These are phyloP conservation scores for Adiantum capillusveneris DNA, from an alignment of 75 land plant species.

Conservation along the genomic window DNA sequence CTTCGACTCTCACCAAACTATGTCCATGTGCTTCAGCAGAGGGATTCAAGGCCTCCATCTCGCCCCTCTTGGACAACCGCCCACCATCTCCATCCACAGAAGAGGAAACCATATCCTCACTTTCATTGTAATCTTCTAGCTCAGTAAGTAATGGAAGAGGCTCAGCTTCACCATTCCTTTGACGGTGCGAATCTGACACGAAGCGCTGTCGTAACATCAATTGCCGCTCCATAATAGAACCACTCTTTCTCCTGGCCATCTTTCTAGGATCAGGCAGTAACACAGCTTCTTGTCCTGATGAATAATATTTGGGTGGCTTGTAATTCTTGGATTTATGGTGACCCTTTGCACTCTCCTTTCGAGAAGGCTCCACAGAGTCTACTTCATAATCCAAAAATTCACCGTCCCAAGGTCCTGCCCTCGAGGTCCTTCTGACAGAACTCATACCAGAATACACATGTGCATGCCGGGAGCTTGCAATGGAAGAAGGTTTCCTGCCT, in stretches of 20 bases:
- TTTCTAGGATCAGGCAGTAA: neutral
- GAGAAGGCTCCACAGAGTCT: neutral
- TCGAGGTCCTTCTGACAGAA: neutral
- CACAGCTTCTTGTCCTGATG: neutral
- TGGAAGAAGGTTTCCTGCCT: neutral
- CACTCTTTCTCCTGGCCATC: neutral
- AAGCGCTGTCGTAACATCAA: neutral
- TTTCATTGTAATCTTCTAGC: conserved; percentile 1
- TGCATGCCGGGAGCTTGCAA: neutral
- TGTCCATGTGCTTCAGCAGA: neutral
- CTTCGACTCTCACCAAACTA: neutral
- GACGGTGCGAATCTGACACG: neutral
- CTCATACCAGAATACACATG: neutral
- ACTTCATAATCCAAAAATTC: neutral
- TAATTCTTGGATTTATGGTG: neutral
- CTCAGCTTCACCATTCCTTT: neutral
- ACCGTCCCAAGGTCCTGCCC: neutral
- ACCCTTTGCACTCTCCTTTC: neutral
- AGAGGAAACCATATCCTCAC: neutral
- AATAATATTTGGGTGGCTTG: neutral
- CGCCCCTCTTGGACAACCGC: neutral
- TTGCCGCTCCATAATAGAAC: neutral
- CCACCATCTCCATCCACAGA: conserved; percentile 1
- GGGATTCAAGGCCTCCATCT: neutral
- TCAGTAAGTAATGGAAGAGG: conserved; percentile 2